These are phyloP conservation scores for Aschersonia sp. DNA, from an alignment of 2,329 filamentous ascomycete species.

Conservation along the genomic window DNA sequence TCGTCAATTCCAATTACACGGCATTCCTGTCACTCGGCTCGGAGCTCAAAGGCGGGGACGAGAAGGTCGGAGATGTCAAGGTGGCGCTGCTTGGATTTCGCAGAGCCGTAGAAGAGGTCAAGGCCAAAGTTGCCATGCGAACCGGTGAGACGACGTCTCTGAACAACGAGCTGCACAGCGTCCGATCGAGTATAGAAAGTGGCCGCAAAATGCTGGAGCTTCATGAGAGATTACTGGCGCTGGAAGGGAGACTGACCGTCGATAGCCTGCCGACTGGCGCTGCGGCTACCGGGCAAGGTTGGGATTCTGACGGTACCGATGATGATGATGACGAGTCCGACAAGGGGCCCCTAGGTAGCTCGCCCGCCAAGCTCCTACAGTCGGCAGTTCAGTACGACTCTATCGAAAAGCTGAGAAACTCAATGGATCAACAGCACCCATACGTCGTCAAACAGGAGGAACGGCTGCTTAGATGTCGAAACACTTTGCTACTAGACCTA, in stretches of 20 bases:
- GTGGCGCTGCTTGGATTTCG: conserved; percentile 78
- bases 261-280: conserved; percentile 16
- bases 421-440: conserved; percentile 30
- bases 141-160: conserved; percentile 47
- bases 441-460: conserved; percentile 38
- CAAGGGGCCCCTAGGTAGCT: conserved; percentile 25
- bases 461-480: conserved; percentile 35
- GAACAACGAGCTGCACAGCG: conserved; percentile 49
- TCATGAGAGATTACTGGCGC: conserved; percentile 42
- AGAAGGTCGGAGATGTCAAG: conserved; percentile 78
- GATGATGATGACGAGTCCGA: conserved; percentile 23
- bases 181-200: conserved; percentile 46
- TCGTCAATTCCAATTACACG: conserved; percentile 91
- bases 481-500: conserved; percentile 41
- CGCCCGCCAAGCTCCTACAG: conserved; percentile 28
- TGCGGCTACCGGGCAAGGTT: conserved; percentile 4
- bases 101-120: conserved; percentile 65
- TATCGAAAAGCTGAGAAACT: conserved; percentile 25
- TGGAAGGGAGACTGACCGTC: conserved; percentile 51
- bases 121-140: conserved; percentile 46
- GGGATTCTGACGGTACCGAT: conserved; percentile 20
- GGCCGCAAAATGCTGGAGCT: conserved; percentile 52
- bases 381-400: conserved; percentile 31
- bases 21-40: conserved; percentile 75
- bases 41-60: conserved; percentile 74